Conservation (phyloP, 1,284 basidiomycete genomes). For the Ceratobasidium sp. region DNA sequence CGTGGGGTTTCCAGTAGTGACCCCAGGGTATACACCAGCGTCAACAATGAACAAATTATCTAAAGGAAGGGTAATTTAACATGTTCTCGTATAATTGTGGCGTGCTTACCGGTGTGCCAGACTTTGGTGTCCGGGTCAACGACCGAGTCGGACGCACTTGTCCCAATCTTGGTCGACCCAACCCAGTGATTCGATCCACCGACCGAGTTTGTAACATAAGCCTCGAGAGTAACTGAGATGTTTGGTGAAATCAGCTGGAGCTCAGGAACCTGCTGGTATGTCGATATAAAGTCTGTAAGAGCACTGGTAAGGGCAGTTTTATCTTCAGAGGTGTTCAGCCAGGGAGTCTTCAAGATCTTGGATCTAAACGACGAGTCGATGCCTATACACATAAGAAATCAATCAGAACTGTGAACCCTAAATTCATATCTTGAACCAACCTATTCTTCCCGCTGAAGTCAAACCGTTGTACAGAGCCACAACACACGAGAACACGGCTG, state of each 20-base stretch:
- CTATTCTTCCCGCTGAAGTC: neutral
- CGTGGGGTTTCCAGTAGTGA: conserved; percentile 63
- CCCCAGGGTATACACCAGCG: conserved; percentile 54
- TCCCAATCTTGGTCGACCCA: conserved; percentile 60
- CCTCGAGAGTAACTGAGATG: conserved; percentile 64
- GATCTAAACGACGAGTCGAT: conserved; percentile 56
- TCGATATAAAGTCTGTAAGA: conserved; percentile 53
- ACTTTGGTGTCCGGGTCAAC: conserved; percentile 67
- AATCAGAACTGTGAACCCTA: conserved; percentile 62
- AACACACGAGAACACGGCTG: conserved; percentile 62
- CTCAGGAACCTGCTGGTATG: neutral
- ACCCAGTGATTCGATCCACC: conserved; percentile 63
- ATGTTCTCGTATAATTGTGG: too few relatives aligned
- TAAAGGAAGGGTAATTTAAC: conserved; percentile 29
- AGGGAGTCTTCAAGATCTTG: conserved; percentile 59
- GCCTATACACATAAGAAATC: conserved; percentile 60
- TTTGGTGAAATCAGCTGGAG: conserved; percentile 48
- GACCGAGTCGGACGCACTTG: conserved; percentile 53
- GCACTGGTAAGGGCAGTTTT: conserved; percentile 59
- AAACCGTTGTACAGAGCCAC: conserved; percentile 50
- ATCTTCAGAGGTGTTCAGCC: conserved; percentile 65
- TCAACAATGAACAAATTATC: conserved; percentile 53
- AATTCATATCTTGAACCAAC: too few relatives aligned
- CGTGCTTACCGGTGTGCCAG: conserved; percentile 60
- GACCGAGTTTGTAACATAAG: conserved; percentile 45